phyloP scores from a whole-genome alignment of 2,329 filamentous ascomycete genomes.

The Tolypocladium pustulatum region DNA sequence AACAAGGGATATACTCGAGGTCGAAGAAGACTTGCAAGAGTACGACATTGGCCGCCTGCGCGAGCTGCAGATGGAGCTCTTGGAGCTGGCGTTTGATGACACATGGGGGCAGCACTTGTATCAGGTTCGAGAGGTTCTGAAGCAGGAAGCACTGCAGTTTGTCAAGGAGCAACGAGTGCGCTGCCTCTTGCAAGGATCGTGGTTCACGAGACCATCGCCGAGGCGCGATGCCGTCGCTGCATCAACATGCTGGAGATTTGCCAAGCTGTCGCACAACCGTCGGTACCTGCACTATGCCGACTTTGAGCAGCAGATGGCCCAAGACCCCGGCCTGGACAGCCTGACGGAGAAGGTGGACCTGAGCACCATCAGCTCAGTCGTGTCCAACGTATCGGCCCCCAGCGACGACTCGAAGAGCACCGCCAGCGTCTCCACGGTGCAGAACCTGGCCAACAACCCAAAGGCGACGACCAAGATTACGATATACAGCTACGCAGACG shows the following conservation, averaged over 20 bases:
- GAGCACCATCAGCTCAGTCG: conserved; percentile 78
- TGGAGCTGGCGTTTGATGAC: conserved; percentile 87
- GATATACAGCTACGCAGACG: conserved; percentile 61
- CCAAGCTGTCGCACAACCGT: conserved; percentile 81
- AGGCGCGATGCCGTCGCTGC: conserved; percentile 29
- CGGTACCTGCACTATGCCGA: conserved; percentile 84
- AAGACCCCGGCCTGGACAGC: conserved; percentile 61
- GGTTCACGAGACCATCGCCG: conserved; percentile 56
- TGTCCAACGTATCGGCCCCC: conserved; percentile 76
- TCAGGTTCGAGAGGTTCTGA: conserved; percentile 84
- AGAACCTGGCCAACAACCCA: conserved; percentile 19
- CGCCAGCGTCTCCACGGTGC: conserved; percentile 30
- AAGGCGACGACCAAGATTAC: conserved; percentile 75
- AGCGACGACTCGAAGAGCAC: conserved; percentile 38
- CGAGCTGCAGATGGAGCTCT: conserved; percentile 83
- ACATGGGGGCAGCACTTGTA: conserved; percentile 85
- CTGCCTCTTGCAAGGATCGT: conserved; percentile 77
- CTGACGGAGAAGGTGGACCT: conserved; percentile 79
- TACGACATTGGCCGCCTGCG: conserved; percentile 72
- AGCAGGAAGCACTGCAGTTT: conserved; percentile 86
- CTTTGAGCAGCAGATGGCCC: conserved; percentile 55
- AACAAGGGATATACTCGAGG: conserved; percentile 72
- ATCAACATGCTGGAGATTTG: conserved; percentile 65
- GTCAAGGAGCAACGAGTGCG: conserved; percentile 94
- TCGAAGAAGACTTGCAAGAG: conserved; percentile 80